Percentiles rank a stretch among this genome's conserved stretches.
These are phyloP conservation scores for Kluyveromyces lactis DNA, from an alignment of 805 yeast genomes.

Conservation along the genomic window DNA sequence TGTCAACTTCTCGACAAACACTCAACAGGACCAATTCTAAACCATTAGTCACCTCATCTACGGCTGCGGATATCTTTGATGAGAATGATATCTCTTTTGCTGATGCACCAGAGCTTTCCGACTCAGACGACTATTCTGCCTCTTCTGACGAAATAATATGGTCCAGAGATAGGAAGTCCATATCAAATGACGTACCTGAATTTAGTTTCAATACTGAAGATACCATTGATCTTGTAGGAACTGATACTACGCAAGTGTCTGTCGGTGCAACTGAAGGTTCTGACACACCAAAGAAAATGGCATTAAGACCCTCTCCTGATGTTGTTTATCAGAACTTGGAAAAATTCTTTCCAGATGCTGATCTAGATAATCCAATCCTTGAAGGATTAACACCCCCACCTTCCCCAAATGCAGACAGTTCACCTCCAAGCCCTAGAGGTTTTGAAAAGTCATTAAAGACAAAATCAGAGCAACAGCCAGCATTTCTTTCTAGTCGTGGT, in stretches of 20 bases:
- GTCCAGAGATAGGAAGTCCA: slow-evolving; percentile 9
- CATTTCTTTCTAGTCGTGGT: slow-evolving; percentile 15
- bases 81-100: slow-evolving; percentile 70
- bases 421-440: background rate
- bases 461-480: slow-evolving; percentile 24
- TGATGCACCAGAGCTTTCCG: slow-evolving; percentile 57
- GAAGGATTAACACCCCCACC: slow-evolving; percentile 59
- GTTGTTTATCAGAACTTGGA: slow-evolving; percentile 89
- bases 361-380: slow-evolving; percentile 84
- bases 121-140: slow-evolving; percentile 36
- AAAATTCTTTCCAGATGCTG: slow-evolving; percentile 83
- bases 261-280: background rate
- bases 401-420: slow-evolving; percentile 34
- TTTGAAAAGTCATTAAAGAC: background rate
- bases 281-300: slow-evolving; percentile 36
- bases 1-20: slow-evolving; percentile 20
- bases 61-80: slow-evolving; percentile 46
- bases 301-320: slow-evolving; percentile 91
- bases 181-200: background rate
- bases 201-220: slow-evolving; percentile 1
- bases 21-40: slow-evolving; percentile 24
- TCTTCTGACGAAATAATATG: slow-evolving; percentile 25
- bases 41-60: slow-evolving; percentile 28
- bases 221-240: background rate
- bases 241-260: background rate